Evolutionary conservation across 352 stramenopile species (phyloP).

Genomic region (Pythium rishiriense): DNA sequence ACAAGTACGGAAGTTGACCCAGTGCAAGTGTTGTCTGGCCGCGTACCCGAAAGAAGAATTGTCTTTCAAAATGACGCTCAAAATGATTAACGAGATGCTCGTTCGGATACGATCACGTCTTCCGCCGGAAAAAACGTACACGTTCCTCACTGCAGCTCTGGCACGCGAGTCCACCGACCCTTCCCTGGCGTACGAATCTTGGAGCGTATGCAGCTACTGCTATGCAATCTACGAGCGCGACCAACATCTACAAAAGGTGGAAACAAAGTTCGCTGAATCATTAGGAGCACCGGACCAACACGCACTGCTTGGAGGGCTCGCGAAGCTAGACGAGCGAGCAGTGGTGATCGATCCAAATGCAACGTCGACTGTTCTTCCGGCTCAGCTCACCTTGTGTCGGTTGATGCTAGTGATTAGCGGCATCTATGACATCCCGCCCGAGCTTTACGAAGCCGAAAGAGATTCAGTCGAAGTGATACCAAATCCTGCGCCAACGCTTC

Average conservation of each 20-base stretch:
- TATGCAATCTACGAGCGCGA: constrained; percentile 87
- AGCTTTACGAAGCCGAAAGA: constrained; percentile 71
- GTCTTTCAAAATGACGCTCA: constrained; percentile 87
- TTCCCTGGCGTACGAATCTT: constrained; percentile 77
- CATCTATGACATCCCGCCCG: constrained; percentile 80
- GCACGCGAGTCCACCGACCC: constrained; percentile 46
- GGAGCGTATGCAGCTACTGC: constrained; percentile 82
- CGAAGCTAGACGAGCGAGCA: constrained; percentile 45
- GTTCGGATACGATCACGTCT: constrained; percentile 59
- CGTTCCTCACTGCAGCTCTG: constrained; percentile 49
- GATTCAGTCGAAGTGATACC: constrained; percentile 11
- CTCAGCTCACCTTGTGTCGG: constrained; percentile 75
- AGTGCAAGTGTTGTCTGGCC: constrained; percentile 81
- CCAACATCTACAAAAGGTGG: constrained; percentile 70
- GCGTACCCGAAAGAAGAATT: constrained; percentile 74
- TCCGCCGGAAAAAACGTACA: constrained; percentile 46
- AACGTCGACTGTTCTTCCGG: constrained; percentile 42
- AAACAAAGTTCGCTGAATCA: constrained; percentile 55
- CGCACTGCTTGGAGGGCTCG: constrained; percentile 42
- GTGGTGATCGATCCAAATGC: constrained; percentile 49
- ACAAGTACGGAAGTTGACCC: constrained; percentile 67
- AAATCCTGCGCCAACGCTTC: background rate
- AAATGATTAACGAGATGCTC: constrained; percentile 87
- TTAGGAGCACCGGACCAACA: constrained; percentile 47
- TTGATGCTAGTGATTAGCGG: constrained; percentile 77